A percentile compares a stretch with the other conserved stretches of the same genome.
These are phyloP conservation scores for Taphrina deformans DNA, from an alignment of 1,139 yeast genomes.

Conservation along the genomic window DNA sequence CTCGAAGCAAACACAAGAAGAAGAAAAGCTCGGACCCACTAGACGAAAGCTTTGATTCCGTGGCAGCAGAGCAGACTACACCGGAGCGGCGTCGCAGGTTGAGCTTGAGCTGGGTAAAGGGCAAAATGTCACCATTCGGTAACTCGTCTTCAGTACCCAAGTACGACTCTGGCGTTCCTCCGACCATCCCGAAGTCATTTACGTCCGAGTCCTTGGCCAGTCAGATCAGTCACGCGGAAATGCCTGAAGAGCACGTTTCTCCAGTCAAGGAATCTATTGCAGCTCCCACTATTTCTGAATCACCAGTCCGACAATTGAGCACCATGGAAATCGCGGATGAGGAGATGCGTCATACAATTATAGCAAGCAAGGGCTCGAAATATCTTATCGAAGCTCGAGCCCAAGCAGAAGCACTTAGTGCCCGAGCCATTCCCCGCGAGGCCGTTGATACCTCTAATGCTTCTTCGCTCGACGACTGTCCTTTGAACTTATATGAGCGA, in stretches of 20 bases:
- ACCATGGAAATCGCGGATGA: conserved; percentile 24
- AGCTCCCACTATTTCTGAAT: neutral
- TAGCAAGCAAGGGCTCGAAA: conserved; percentile 10
- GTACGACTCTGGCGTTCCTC: conserved; percentile 14
- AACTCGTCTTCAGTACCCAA: conserved; percentile 4
- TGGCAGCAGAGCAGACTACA: neutral
- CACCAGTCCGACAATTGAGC: neutral
- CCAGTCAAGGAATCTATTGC: neutral
- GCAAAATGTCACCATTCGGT: conserved; percentile 29
- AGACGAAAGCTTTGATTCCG: neutral
- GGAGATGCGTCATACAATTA: conserved; percentile 16
- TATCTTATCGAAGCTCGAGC: conserved; percentile 9
- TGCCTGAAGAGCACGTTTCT: neutral
- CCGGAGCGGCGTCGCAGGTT: conserved; percentile 9
- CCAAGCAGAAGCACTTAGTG: conserved; percentile 2
- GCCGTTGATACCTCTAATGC: conserved; percentile 1
- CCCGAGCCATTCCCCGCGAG: conserved; percentile 9
- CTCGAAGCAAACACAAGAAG: neutral
- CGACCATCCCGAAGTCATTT: conserved; percentile 15
- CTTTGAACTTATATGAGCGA: conserved; percentile 54
- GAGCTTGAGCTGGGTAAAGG: conserved; percentile 21
- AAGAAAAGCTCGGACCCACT: conserved; percentile 2
- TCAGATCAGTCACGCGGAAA: neutral
- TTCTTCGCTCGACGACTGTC: conserved; percentile 9
- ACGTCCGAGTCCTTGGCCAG: conserved; percentile 10